These are phyloP conservation scores for Hippophae gyantsensis DNA, from an alignment of 306 rosid genomes.

Conservation along the genomic window DNA sequence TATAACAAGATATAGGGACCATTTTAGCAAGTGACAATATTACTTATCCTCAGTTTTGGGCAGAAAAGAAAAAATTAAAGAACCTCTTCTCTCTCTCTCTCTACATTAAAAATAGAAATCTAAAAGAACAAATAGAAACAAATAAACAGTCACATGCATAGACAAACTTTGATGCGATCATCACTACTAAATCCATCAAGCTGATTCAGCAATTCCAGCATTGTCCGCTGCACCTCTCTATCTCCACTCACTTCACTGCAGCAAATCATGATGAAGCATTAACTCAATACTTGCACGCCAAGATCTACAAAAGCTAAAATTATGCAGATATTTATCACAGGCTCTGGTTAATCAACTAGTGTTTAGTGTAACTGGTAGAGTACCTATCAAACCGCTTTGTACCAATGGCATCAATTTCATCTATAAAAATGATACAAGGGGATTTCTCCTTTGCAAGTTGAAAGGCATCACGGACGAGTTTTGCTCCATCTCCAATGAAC, in stretches of 20 bases:
- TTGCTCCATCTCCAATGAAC: constrained; percentile 97
- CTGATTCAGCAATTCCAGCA: constrained; percentile 91
- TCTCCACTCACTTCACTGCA: constrained; percentile 95
- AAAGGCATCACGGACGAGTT: constrained; percentile 93
- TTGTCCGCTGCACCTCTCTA: constrained; percentile 94
- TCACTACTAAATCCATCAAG: constrained; percentile 95
- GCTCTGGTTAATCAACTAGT: not conserved
- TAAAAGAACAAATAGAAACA: no score
- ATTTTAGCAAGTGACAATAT: not conserved
- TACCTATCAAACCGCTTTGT: constrained; percentile 98
- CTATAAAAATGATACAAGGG: constrained; percentile 93
- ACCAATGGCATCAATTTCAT: constrained; percentile 97
- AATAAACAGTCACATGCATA: not conserved
- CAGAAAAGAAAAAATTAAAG: no score
- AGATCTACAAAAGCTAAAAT: not conserved
- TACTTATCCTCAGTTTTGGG: not conserved
- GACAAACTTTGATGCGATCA: constrained; percentile 78
- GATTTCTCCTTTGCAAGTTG: constrained; percentile 95
- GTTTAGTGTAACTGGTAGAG: not conserved
- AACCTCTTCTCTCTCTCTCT: no score
- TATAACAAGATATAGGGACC: not conserved
- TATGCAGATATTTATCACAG: not conserved
- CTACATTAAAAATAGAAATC: no score
- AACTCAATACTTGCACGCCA: not conserved
- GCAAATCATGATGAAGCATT: not conserved